A percentile compares a stretch with the other conserved stretches of the same genome.
phyloP scores from a whole-genome alignment of 371 early-diverging fungal genomes.

The Parasitella parasitica region DNA sequence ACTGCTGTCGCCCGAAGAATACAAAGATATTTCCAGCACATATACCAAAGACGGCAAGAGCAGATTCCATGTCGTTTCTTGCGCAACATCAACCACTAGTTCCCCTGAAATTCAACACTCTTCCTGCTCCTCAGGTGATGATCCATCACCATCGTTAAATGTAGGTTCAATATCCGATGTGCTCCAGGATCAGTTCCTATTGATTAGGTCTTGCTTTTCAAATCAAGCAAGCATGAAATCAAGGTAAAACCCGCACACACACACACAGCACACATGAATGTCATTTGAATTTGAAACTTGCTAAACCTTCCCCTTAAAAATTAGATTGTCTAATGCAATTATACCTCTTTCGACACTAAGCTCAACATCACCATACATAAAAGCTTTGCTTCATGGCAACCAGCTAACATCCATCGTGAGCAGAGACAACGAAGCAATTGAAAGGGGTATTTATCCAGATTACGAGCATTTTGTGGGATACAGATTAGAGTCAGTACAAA shows the following conservation, averaged over 20 bases:
- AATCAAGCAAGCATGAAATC: constrained; percentile 1
- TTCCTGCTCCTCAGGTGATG: constrained; percentile 1
- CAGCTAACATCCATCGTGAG: background rate
- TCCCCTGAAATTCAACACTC: constrained; percentile 10
- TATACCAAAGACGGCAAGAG: constrained; percentile 5
- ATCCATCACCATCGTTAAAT: background rate
- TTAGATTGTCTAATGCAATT: constrained; percentile 1
- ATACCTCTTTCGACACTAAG: constrained; percentile 13
- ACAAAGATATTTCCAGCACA: constrained; percentile 13
- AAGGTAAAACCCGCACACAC: background rate
- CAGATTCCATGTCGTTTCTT: constrained; percentile 10
- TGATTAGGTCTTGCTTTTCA: constrained; percentile 11
- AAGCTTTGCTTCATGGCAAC: constrained; percentile 8
- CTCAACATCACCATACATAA: constrained; percentile 14
- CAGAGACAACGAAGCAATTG: background rate
- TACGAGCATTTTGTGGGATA: constrained; percentile 18
- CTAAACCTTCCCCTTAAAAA: too few species aligned
- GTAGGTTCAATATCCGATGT: background rate
- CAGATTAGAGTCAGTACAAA: constrained; percentile 9
- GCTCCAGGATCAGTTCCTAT: constrained; percentile 10
- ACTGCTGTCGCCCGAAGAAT: constrained; percentile 20
- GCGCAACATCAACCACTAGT: background rate
- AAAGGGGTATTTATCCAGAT: constrained; percentile 11
- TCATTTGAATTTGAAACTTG: background rate
- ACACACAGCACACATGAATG: background rate